Conservation (phyloP, 1,284 basidiomycete genomes). For the Pterula multifida region DNA sequence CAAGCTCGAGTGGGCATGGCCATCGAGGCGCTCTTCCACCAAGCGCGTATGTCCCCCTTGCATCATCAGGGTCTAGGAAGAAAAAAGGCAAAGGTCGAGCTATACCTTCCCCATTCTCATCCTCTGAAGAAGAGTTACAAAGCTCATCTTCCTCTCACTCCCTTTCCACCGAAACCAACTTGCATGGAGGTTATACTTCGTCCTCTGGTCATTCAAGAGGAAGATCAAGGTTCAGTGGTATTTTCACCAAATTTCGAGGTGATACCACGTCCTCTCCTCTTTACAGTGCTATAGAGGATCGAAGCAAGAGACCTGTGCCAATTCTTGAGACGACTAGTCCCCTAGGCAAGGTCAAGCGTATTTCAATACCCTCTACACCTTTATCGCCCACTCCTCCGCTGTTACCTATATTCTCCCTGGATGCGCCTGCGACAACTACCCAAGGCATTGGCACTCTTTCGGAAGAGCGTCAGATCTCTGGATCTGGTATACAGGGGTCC, state of each 20-base stretch:
- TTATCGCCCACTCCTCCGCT: background rate
- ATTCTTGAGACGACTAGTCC: constrained; percentile 1
- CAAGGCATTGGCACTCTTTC: too few relatives aligned
- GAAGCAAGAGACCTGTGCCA: background rate
- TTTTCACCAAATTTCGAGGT: background rate
- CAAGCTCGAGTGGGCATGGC: background rate
- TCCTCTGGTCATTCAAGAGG: background rate
- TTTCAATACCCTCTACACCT: background rate
- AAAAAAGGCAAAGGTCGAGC: background rate
- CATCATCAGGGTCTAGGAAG: background rate
- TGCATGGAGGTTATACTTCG: background rate
- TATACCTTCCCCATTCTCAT: background rate
- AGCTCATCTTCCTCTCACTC: background rate
- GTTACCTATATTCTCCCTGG: background rate
- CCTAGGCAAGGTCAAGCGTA: background rate
- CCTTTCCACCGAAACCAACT: background rate
- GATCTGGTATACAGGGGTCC: too few relatives aligned
- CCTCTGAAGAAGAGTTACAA: background rate
- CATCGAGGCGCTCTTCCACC: background rate
- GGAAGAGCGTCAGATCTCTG: too few relatives aligned
- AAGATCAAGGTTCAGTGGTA: background rate
- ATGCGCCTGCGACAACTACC: background rate
- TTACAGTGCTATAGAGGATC: background rate
- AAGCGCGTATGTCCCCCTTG: background rate
- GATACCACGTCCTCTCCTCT: background rate